These are phyloP conservation scores for Golubevia sp. DNA, from an alignment of 1,284 basidiomycete genomes.

Conservation along the genomic window DNA sequence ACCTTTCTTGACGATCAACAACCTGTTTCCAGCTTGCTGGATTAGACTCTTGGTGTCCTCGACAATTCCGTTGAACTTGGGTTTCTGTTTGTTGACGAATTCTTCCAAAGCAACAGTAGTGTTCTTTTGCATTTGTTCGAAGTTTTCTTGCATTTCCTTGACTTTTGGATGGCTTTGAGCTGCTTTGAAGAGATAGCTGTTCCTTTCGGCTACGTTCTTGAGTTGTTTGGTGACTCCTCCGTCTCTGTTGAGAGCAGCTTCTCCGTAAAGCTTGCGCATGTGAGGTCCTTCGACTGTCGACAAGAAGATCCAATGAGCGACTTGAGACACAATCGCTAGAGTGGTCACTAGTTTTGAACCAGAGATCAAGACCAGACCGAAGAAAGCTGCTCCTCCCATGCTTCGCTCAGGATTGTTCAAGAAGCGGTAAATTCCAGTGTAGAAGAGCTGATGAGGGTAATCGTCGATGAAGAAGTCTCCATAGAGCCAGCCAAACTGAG, in stretches of 20 bases:
- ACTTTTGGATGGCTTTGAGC: constrained; percentile 65
- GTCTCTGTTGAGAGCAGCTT: constrained; percentile 81
- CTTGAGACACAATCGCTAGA: constrained; percentile 81
- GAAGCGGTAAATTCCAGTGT: constrained; percentile 91
- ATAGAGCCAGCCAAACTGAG: constrained; percentile 92
- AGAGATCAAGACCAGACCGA: constrained; percentile 87
- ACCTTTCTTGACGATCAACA: constrained; percentile 39
- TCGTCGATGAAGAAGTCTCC: constrained; percentile 95
- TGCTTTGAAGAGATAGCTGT: constrained; percentile 63
- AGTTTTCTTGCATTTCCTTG: constrained; percentile 84
- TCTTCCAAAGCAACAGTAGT: constrained; percentile 88
- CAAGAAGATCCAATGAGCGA: constrained; percentile 65
- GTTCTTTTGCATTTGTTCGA: constrained; percentile 93
- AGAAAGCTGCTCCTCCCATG: constrained; percentile 93
- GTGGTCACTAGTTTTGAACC: constrained; percentile 82
- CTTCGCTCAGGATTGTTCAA: constrained; percentile 88
- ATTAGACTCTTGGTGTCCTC: constrained; percentile 88
- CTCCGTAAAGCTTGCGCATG: constrained; percentile 93
- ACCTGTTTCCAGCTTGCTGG: constrained; percentile 83
- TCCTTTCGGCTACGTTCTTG: constrained; percentile 83
- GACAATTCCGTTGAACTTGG: constrained; percentile 64
- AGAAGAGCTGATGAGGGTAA: constrained; percentile 86
- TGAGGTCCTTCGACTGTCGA: constrained; percentile 72
- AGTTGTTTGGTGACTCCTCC: constrained; percentile 96
- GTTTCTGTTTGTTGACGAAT: constrained; percentile 72